Evolutionary conservation across 192 early-diverging fungal species (phyloP).

Genomic region (Paraglomus brasilianum): DNA sequence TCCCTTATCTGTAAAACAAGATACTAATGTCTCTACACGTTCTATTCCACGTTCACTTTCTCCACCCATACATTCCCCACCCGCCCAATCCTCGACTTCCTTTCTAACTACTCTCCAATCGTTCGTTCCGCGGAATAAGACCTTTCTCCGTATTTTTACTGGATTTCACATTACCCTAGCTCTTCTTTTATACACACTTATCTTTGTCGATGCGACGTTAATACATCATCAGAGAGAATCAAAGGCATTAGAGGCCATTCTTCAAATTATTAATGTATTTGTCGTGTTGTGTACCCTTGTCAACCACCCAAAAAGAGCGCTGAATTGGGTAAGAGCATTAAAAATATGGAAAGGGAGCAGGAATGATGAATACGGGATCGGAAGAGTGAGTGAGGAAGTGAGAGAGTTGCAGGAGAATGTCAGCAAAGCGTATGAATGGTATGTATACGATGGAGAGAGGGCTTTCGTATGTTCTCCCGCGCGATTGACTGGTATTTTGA

Average conservation of each 20-base stretch:
- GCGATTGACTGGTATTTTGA: constrained; percentile 4
- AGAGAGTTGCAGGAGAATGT: constrained; percentile 18
- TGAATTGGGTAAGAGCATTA: constrained; percentile 15
- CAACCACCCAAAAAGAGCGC: constrained; percentile 22
- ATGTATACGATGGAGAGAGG: constrained; percentile 15
- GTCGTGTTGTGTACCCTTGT: constrained; percentile 22
- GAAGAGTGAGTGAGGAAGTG: neutral
- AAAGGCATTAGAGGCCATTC: constrained; percentile 5
- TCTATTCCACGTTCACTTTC: too few species aligned
- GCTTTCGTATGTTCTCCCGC: constrained; percentile 19
- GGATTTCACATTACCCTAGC: constrained; percentile 7
- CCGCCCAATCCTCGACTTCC: too few species aligned
- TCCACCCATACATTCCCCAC: too few species aligned
- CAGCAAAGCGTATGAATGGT: constrained; percentile 26
- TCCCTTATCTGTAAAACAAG: neutral
- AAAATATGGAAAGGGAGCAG: constrained; percentile 24
- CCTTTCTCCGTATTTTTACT: neutral
- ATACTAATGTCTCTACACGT: too few species aligned
- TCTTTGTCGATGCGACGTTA: constrained; percentile 12
- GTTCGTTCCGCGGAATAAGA: neutral
- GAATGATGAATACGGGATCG: neutral
- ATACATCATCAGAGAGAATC: neutral
- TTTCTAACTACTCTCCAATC: too few species aligned
- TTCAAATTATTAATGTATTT: constrained; percentile 8
- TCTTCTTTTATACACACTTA: constrained; percentile 1